Conservation (phyloP, 2,329 filamentous ascomycete species). For the Ophiostoma sp. region DNA sequence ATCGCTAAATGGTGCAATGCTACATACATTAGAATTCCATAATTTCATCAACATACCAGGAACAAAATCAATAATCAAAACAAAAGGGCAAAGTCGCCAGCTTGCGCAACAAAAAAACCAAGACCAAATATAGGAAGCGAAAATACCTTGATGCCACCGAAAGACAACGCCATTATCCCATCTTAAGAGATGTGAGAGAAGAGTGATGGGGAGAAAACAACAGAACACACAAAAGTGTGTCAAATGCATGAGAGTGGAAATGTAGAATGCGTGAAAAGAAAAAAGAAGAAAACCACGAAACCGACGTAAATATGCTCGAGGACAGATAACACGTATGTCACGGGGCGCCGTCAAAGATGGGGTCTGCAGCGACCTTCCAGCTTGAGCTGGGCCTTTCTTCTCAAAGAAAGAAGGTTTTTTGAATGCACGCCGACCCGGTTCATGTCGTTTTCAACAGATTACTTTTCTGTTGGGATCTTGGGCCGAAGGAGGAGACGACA, state of each 20-base stretch:
- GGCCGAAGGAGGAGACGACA: neutral
- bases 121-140: no score
- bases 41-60: neutral
- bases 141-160: neutral
- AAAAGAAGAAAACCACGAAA: neutral
- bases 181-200: neutral
- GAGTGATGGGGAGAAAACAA: neutral
- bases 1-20: neutral
- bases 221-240: neutral
- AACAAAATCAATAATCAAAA: neutral
- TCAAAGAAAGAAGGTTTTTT: neutral
- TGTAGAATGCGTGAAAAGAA: neutral
- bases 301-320: neutral
- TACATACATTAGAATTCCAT: neutral
- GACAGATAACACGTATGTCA: neutral
- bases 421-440: neutral
- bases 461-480: neutral
- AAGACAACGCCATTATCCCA: neutral
- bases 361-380: neutral
- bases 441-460: neutral
- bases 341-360: neutral
- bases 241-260: neutral
- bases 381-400: no score
- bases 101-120: neutral
- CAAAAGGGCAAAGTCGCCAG: neutral